Percentiles rank a stretch among this genome's conserved stretches.
phyloP scores from a whole-genome alignment of 352 stramenopile species.

The Phytophthora ramorum region DNA sequence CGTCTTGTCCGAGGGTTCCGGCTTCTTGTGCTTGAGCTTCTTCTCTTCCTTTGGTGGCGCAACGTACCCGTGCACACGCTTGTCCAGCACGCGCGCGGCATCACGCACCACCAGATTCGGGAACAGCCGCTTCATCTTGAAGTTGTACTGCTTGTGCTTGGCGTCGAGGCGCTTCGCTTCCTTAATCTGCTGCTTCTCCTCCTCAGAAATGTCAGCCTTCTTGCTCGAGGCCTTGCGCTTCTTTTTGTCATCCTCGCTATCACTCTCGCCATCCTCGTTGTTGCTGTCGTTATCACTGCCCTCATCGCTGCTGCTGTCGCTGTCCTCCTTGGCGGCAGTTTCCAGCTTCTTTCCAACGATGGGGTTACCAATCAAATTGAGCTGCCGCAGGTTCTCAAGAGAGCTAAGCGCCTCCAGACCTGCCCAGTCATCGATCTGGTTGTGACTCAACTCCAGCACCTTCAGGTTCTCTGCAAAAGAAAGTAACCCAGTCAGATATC shows the following conservation, averaged over 20 bases:
- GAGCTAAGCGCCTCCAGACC: conserved; percentile 67
- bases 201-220: conserved; percentile 43
- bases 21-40: conserved; percentile 42
- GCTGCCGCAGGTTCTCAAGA: conserved; percentile 75
- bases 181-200: conserved; percentile 64
- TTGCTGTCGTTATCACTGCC: conserved; percentile 23
- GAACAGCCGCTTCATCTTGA: conserved; percentile 90
- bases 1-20: conserved; percentile 23
- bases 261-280: conserved; percentile 33
- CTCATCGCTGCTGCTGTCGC: conserved; percentile 21
- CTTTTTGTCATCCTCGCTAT: conserved; percentile 23
- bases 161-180: conserved; percentile 72
- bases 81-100: conserved; percentile 77
- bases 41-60: conserved; percentile 77
- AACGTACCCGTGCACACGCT: conserved; percentile 85
- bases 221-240: conserved; percentile 31
- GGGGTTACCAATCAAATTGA: conserved; percentile 84
- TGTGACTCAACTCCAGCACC: conserved; percentile 84
- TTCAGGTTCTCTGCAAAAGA: conserved; percentile 68
- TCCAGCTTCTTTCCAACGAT: conserved; percentile 69
- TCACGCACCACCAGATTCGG: conserved; percentile 83
- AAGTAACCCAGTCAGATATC: conserved; percentile 4
- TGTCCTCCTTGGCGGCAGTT: conserved; percentile 24
- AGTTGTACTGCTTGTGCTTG: conserved; percentile 91
- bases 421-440: conserved; percentile 83